Percentiles rank a stretch among this genome's conserved stretches.
phyloP scores from a whole-genome alignment of 352 stramenopile genomes.

The Phytophthora sansomeana region DNA sequence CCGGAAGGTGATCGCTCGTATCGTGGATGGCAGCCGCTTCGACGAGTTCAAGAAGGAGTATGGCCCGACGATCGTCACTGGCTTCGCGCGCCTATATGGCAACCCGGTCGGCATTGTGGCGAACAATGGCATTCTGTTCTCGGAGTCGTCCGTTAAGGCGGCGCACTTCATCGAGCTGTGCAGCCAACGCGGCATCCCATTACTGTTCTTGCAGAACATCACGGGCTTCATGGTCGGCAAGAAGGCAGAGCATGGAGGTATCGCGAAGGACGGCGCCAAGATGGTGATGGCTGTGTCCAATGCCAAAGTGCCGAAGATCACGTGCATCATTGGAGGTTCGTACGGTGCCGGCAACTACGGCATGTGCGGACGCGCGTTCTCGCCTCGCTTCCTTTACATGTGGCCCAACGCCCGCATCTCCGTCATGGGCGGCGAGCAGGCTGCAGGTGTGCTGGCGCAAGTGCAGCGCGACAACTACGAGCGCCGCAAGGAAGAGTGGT shows the following conservation, averaged over 20 bases:
- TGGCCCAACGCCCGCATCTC: slow-evolving; percentile 97
- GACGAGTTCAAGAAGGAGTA: slow-evolving; percentile 99
- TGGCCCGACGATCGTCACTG: slow-evolving; percentile 96
- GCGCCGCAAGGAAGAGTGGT: slow-evolving; percentile 72
- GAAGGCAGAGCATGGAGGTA: slow-evolving; percentile 97
- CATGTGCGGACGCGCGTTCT: slow-evolving; percentile 98
- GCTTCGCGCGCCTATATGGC: slow-evolving; percentile 96
- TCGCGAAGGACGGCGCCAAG: slow-evolving; percentile 97
- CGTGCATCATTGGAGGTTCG: slow-evolving; percentile 96
- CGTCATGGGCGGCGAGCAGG: slow-evolving; percentile 98
- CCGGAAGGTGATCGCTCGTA: slow-evolving; percentile 95
- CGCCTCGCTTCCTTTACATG: slow-evolving; percentile 97
- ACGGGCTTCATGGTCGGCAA: slow-evolving; percentile 98
- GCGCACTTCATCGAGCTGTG: slow-evolving; percentile 99
- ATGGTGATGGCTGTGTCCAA: slow-evolving; percentile 96
- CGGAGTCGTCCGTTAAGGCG: slow-evolving; percentile 93
- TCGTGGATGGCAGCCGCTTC: slow-evolving; percentile 97
- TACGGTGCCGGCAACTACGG: slow-evolving; percentile 98
- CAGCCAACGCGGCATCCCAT: slow-evolving; percentile 94
- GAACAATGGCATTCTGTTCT: slow-evolving; percentile 99
- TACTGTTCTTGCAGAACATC: slow-evolving; percentile 99
- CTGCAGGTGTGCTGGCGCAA: slow-evolving; percentile 95
- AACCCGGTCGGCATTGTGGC: slow-evolving; percentile 97
- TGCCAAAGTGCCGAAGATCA: slow-evolving; percentile 97
- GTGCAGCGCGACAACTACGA: slow-evolving; percentile 93